Base-by-base conservation (phyloP, 2,329 filamentous ascomycete genomes). In the Chrysoporthe puriensis region DNA sequence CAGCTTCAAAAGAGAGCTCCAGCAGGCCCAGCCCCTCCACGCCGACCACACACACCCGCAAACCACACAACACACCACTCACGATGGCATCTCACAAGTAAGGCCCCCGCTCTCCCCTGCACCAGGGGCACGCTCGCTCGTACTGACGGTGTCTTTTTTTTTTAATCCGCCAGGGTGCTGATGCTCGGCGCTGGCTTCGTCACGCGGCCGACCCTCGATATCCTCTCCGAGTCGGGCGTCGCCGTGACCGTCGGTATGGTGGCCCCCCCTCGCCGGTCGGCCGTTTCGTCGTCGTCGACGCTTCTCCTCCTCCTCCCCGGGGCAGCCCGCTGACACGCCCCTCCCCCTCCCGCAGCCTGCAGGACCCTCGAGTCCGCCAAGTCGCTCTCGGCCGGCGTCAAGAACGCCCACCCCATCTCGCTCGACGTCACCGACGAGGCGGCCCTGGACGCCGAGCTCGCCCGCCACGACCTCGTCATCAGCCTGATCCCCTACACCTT, bases 401-500 rank as follows among this genome's bases (percentile, higher is more conserved):
- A 89, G 79, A 88, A 92, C 78, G 87, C 93, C 73, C 86, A 80
- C 64, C 86, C 94, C 73, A 92, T 97, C 81, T 89, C 92, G 64
- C 88, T 97, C 77, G 93, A 98, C 77, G 94, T 97, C 72, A 90
- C 81, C 76, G 84, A 97, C 79, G 86, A 86, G 62, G 79, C 84
- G 67, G 93, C 92, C 44, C 89, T 98, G 68, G 94, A 97, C 75
- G 88, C 89, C 64, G 93, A 89, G 76, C 87, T 97, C 69, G 89
- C 85, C 76, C 89, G 96, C 85, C 86, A 91, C 78, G 91, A 96
- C 77, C 82, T 97, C 13, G 89, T 91, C 77, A 91, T 94, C 78
- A 88, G 84, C 76, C 79, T 98, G 80, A 97, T 98, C 74, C 95
- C 95, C 62, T 98, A 97, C 83, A 96, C 89, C 69, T 93, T 89